phyloP scores from a whole-genome alignment of 2,329 filamentous ascomycete species.

The Hypocreales sp. region DNA sequence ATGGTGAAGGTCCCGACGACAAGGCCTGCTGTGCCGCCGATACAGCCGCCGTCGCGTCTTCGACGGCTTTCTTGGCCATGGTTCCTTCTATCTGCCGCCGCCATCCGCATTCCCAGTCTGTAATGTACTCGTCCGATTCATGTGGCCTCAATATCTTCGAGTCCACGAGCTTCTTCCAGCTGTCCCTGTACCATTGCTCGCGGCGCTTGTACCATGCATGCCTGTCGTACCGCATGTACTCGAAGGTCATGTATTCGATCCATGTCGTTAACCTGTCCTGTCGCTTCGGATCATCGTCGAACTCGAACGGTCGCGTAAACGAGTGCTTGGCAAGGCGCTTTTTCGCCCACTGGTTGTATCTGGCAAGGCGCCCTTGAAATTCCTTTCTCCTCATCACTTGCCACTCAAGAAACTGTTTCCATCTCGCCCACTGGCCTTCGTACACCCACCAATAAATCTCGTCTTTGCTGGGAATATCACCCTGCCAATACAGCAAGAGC shows the following conservation, averaged over 20 bases:
- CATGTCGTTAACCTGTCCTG: conserved; percentile 17
- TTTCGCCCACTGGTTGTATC: no score
- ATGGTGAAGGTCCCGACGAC: no score
- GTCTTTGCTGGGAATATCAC: no score
- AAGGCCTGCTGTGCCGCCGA: no score
- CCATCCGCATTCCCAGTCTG: no score
- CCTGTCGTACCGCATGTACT: conserved; percentile 7
- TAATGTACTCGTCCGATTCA: neutral
- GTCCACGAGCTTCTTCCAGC: neutral
- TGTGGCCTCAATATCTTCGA: neutral
- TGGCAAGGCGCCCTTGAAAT: no score
- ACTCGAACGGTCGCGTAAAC: conserved; percentile 12
- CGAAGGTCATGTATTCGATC: conserved; percentile 19
- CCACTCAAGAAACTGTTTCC: conserved; percentile 6
- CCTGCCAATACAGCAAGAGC: no score
- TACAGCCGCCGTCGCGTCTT: neutral
- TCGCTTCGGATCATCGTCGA: conserved; percentile 10
- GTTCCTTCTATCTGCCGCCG: neutral
- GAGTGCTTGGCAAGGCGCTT: conserved; percentile 11
- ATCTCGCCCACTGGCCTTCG: neutral
- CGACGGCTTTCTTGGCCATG: neutral
- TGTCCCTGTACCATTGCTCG: neutral
- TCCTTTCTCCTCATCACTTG: conserved; percentile 8
- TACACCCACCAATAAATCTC: neutral
- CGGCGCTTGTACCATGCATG: conserved; percentile 1